Evolutionary conservation across 306 rosid species (phyloP).

Genomic region (Medicago truncatula): MtrunA17r5.0-ANR NC_053042.1:37493501-37494000

Average conservation of each 20-base stretch:
- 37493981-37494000: background rate
- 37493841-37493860: background rate
- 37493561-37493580: conserved; percentile 43
- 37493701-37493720: conserved; percentile 4
- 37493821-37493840: background rate
- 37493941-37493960: background rate
- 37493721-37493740: conserved; percentile 28
- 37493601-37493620: conserved; percentile 42
- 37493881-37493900: background rate
- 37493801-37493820: background rate
- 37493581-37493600: conserved; percentile 59
- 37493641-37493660: background rate
- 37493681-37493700: conserved; percentile 57
- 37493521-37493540: conserved; percentile 32
- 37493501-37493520: conserved; percentile 6
- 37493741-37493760: conserved; percentile 24
- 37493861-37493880: conserved; percentile 1
- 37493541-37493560: conserved; percentile 30
- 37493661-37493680: conserved; percentile 29
- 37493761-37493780: conserved; percentile 45
- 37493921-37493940: background rate
- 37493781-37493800: conserved; percentile 12
- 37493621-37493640: background rate
- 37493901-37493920: background rate
- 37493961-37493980: background rate